Evolutionary conservation across 2,329 filamentous ascomycete genomes (phyloP).

Genomic region (Calonectria montana): DNA sequence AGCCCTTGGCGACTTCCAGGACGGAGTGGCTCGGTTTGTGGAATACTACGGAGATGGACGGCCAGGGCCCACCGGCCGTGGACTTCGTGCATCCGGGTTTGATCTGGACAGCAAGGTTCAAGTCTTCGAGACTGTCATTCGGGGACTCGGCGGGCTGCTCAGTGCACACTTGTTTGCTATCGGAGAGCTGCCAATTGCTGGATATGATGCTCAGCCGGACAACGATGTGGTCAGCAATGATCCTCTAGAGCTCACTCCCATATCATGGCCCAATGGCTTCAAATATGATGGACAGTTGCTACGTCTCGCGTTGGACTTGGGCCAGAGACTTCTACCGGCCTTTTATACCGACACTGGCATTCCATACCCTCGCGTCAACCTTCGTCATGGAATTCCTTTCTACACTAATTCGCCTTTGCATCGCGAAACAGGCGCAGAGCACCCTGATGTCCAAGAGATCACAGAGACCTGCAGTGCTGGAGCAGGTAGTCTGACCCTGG

Average conservation of each 20-base stretch:
- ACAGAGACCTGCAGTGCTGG: slow-evolving; percentile 98
- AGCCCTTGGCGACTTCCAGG: slow-evolving; percentile 80
- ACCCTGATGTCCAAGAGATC: slow-evolving; percentile 70
- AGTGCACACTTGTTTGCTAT: slow-evolving; percentile 95
- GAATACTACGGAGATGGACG: slow-evolving; percentile 89
- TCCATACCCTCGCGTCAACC: slow-evolving; percentile 93
- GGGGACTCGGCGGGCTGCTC: slow-evolving; percentile 88
- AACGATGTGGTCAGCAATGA: slow-evolving; percentile 46
- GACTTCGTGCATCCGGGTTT: slow-evolving; percentile 82
- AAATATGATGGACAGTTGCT: slow-evolving; percentile 90
- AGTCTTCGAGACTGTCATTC: slow-evolving; percentile 97
- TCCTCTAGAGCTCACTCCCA: slow-evolving; percentile 62
- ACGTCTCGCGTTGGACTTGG: slow-evolving; percentile 88
- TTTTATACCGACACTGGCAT: slow-evolving; percentile 93
- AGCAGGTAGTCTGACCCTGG: slow-evolving; percentile 93
- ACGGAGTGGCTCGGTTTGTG: slow-evolving; percentile 81
- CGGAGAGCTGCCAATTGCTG: slow-evolving; percentile 87
- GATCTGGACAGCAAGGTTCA: slow-evolving; percentile 98
- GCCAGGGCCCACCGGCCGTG: slow-evolving; percentile 73
- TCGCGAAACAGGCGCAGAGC: slow-evolving; percentile 54
- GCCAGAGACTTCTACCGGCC: slow-evolving; percentile 84
- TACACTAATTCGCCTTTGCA: slow-evolving; percentile 89
- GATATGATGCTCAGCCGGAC: slow-evolving; percentile 70
- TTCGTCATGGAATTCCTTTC: slow-evolving; percentile 91
- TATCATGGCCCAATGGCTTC: slow-evolving; percentile 81